Evolutionary conservation across 2,329 filamentous ascomycete genomes (phyloP).

Genomic region (Fusarium brachygibbosum): DNA sequence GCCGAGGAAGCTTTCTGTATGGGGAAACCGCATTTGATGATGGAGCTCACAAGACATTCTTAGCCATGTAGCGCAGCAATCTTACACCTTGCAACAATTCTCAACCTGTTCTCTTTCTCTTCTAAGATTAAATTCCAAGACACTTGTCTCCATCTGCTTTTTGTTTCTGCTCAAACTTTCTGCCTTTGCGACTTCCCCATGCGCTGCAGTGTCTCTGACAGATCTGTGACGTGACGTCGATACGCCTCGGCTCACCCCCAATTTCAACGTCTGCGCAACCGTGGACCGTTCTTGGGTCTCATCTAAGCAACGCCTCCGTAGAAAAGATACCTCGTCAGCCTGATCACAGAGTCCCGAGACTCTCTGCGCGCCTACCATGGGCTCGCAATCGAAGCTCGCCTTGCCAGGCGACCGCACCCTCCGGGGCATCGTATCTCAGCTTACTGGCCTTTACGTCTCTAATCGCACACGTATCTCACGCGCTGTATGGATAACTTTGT

Average conservation of each 20-base stretch:
- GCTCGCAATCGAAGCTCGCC: constrained; percentile 79
- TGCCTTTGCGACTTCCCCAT: constrained; percentile 28
- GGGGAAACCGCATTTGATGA: constrained; percentile 29
- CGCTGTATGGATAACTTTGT: constrained; percentile 84
- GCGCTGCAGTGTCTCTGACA: constrained; percentile 24
- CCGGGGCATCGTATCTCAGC: constrained; percentile 72
- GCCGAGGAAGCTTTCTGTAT: constrained; percentile 48
- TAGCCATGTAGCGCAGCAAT: constrained; percentile 20
- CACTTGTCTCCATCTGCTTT: neutral
- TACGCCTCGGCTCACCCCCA: constrained; percentile 24
- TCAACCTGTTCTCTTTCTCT: neutral
- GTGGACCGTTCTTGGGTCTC: neutral
- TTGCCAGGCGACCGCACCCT: constrained; percentile 73
- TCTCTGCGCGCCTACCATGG: constrained; percentile 65
- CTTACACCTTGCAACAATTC: constrained; percentile 21
- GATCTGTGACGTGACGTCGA: constrained; percentile 48
- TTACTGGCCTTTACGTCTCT: constrained; percentile 80
- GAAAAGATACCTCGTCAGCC: neutral
- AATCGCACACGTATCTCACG: constrained; percentile 87
- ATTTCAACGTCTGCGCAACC: constrained; percentile 13
- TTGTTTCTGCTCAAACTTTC: constrained; percentile 1
- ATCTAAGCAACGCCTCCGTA: neutral
- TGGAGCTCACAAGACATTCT: constrained; percentile 32
- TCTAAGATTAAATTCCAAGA: neutral
- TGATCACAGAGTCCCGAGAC: constrained; percentile 4